A percentile compares a stretch with the other conserved stretches of the same genome.
phyloP scores from a whole-genome alignment of 2,329 filamentous ascomycete species.

The Paracoccidioides brasiliensis region DNA sequence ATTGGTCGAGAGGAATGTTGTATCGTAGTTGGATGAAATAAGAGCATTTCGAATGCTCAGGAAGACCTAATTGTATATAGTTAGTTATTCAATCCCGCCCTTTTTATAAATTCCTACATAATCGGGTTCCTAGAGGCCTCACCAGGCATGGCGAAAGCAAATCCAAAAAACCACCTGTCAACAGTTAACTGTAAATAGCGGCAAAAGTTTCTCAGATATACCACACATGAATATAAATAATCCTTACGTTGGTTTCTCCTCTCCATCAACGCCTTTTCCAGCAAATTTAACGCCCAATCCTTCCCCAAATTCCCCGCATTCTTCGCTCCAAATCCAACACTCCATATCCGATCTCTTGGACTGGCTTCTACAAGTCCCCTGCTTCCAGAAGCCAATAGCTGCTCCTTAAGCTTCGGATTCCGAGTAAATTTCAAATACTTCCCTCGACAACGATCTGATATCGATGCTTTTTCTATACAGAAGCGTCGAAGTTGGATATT shows the following conservation, averaged over 20 bases:
- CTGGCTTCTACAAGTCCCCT: conserved; percentile 23
- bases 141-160: too few relatives aligned
- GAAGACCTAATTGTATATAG: too few relatives aligned
- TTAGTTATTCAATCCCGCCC: too few relatives aligned
- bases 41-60: too few relatives aligned
- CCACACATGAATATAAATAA: too few relatives aligned
- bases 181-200: too few relatives aligned
- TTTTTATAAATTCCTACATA: too few relatives aligned
- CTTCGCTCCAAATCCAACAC: conserved; percentile 21
- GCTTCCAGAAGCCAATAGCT: conserved; percentile 20
- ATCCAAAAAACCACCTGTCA: too few relatives aligned
- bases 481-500: conserved; percentile 20
- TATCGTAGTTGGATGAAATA: too few relatives aligned
- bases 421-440: conserved; percentile 24
- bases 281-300: conserved; percentile 22
- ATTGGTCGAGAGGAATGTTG: neutral
- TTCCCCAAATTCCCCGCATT: conserved; percentile 17
- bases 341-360: conserved; percentile 24
- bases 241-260: too few relatives aligned
- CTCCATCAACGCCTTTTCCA: conserved; percentile 24
- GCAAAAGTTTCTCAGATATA: too few relatives aligned
- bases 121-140: too few relatives aligned
- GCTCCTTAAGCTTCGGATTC: conserved; percentile 15
- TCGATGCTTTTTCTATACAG: conserved; percentile 17
- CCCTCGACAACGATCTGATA: conserved; percentile 20